A percentile compares a stretch with the other conserved stretches of the same genome.
Evolutionary conservation across 176 grass and related monocot genomes (phyloP).

Genomic region (Cocos nucifera): DNA sequence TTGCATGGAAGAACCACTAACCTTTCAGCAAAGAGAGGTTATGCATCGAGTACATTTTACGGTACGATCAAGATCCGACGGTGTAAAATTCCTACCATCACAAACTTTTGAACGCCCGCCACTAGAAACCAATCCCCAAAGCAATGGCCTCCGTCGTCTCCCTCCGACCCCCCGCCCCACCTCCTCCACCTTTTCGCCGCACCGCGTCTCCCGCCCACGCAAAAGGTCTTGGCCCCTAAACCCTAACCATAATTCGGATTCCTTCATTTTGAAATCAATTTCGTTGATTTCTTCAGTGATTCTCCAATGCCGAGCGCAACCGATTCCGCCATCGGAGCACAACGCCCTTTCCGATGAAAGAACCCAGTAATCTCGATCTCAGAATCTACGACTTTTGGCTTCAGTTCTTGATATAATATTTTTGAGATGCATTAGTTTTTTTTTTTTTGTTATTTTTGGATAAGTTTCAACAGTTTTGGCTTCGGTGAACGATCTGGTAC

Average conservation of each 20-base stretch:
- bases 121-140: not conserved
- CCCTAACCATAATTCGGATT: not conserved
- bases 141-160: conserved; percentile 17
- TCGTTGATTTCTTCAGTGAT: conserved; percentile 3
- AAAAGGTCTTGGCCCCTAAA: not conserved
- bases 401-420: too few relatives aligned
- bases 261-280: not conserved
- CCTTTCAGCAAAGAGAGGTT: too few relatives aligned
- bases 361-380: not conserved
- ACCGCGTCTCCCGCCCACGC: conserved; percentile 1
- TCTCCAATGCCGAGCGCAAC: not conserved
- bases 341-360: not conserved
- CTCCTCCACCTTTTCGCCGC: conserved; percentile 8
- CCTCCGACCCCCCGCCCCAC: conserved; percentile 8
- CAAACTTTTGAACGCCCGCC: not conserved
- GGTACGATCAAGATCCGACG: too few relatives aligned
- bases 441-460: not conserved
- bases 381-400: too few relatives aligned
- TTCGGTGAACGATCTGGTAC: not conserved
- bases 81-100: too few relatives aligned
- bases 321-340: not conserved
- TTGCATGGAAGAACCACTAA: too few relatives aligned
- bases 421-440: not conserved
- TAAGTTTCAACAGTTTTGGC: not conserved
- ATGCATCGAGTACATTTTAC: too few relatives aligned